Evolutionary conservation across 2,329 filamentous ascomycete genomes (phyloP).

Genomic region (Epichloe elymi): DNA sequence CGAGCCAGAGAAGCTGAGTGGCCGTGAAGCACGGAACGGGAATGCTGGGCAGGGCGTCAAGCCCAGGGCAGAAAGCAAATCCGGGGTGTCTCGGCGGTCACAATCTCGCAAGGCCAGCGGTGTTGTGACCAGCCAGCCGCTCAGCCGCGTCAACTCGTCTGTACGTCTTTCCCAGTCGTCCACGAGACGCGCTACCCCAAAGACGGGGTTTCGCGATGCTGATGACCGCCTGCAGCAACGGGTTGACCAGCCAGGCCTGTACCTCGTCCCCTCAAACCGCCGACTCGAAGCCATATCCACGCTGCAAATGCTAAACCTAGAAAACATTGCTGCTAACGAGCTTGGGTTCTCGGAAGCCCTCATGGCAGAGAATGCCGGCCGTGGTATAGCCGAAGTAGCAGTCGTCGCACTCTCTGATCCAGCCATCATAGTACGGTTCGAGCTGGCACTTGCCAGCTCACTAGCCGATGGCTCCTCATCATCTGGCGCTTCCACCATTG

Average conservation of each 20-base stretch:
- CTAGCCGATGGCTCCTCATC: conserved; percentile 14
- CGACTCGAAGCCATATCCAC: conserved; percentile 53
- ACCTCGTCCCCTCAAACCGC: conserved; percentile 39
- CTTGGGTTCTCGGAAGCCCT: conserved; percentile 79
- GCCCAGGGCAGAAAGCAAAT: conserved; percentile 40
- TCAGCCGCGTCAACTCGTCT: conserved; percentile 35
- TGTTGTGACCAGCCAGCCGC: conserved; percentile 24
- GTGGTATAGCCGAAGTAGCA: conserved; percentile 76
- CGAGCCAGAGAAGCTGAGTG: conserved; percentile 32
- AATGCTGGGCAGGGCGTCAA: conserved; percentile 14
- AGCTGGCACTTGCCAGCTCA: conserved; percentile 27
- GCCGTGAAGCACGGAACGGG: conserved; percentile 37
- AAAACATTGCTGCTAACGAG: conserved; percentile 80
- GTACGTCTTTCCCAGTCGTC: conserved; percentile 23
- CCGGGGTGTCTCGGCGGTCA: conserved; percentile 32
- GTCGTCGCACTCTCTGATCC: conserved; percentile 53
- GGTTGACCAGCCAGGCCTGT: conserved; percentile 33
- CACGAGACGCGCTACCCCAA: conserved; percentile 16
- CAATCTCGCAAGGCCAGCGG: conserved; percentile 45
- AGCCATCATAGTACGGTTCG: conserved; percentile 40
- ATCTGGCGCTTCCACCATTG: conserved; percentile 29
- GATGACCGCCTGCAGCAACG: conserved; percentile 21
- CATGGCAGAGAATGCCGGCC: conserved; percentile 81
- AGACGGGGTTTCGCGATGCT: conserved; percentile 19
- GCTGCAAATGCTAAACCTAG: conserved; percentile 80